A percentile compares a stretch with the other conserved stretches of the same genome.
Conservation (phyloP, 805 yeast species). For the Wickerhamiella sergipiensis region DNA sequence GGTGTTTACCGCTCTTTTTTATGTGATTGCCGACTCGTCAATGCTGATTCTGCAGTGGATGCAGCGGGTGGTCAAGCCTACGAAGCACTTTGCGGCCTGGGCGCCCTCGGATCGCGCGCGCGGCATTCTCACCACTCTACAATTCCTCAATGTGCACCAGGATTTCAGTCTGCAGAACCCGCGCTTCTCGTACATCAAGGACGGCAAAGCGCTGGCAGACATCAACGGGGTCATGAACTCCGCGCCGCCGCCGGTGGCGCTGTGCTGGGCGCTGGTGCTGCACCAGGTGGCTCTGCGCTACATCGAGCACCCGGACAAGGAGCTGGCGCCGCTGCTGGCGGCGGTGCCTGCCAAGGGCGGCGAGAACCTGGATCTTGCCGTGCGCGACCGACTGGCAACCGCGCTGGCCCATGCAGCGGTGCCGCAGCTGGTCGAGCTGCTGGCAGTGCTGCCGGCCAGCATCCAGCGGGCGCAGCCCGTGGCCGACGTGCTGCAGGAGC, state of each 20-base stretch:
- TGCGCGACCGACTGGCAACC: slow-evolving; percentile 3
- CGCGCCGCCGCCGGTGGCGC: slow-evolving; percentile 5
- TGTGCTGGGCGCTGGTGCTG: slow-evolving; percentile 22
- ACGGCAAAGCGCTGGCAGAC: slow-evolving; percentile 13
- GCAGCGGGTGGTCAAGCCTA: slow-evolving; percentile 1
- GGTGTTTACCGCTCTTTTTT: slow-evolving; percentile 12
- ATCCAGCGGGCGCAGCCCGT: slow-evolving; percentile 13
- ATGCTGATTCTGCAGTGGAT: slow-evolving; percentile 13
- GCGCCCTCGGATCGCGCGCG: slow-evolving; percentile 4
- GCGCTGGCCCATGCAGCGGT: slow-evolving; percentile 8
- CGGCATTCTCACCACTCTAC: slow-evolving; percentile 12
- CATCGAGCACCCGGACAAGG: slow-evolving; percentile 8
- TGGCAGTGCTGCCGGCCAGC: neutral
- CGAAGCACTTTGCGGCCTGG: neutral
- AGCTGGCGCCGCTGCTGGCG: neutral
- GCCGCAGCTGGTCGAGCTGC: slow-evolving; percentile 6
- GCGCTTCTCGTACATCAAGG: slow-evolving; percentile 10
- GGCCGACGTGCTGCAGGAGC: slow-evolving; percentile 21
- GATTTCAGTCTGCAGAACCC: slow-evolving; percentile 10
- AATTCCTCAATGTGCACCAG: slow-evolving; percentile 20
- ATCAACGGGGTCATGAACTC: slow-evolving; percentile 10
- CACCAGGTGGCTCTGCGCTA: slow-evolving; percentile 17
- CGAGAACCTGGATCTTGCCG: slow-evolving; percentile 3
- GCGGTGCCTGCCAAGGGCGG: slow-evolving; percentile 3
- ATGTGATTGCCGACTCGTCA: slow-evolving; percentile 15